A percentile compares a stretch with the other conserved stretches of the same genome.
Conservation (phyloP, 73 alveolate species). For the Paramecium sonneborni region DNA sequence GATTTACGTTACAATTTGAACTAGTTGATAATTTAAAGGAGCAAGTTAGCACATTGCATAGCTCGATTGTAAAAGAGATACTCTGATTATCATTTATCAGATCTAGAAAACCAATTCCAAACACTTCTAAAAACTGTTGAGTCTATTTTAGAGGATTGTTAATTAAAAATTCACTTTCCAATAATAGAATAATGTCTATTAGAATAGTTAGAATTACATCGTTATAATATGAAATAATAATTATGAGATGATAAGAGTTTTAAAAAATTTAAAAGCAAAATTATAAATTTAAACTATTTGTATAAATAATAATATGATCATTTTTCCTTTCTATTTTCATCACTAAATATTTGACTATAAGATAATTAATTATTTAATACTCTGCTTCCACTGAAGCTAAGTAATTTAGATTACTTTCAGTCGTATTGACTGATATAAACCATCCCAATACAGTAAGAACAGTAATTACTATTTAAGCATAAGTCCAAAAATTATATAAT, state of each 20-base stretch:
- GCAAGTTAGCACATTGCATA: background rate
- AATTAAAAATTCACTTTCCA: background rate
- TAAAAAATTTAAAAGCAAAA: background rate
- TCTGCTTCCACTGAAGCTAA: constrained; percentile 19
- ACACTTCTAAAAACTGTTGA: background rate
- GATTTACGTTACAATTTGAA: background rate
- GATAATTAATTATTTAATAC: background rate
- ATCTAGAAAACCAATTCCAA: background rate
- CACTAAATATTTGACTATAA: background rate
- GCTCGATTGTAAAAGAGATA: background rate
- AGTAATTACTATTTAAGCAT: background rate
- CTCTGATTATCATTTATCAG: background rate
- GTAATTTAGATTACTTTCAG: constrained; percentile 33
- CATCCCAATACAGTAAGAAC: constrained; percentile 40
- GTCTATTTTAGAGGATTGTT: background rate
- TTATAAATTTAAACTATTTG: background rate
- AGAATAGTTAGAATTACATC: background rate
- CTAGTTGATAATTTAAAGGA: background rate
- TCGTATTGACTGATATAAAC: constrained; percentile 31
- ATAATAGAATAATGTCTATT: background rate
- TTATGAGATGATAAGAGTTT: background rate
- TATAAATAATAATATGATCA: background rate
- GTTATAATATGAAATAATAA: background rate
- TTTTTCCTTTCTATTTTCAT: background rate
- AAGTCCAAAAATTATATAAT: background rate